phyloP scores from a whole-genome alignment of 1,284 basidiomycete genomes.

The Vanrija humicola region DNA sequence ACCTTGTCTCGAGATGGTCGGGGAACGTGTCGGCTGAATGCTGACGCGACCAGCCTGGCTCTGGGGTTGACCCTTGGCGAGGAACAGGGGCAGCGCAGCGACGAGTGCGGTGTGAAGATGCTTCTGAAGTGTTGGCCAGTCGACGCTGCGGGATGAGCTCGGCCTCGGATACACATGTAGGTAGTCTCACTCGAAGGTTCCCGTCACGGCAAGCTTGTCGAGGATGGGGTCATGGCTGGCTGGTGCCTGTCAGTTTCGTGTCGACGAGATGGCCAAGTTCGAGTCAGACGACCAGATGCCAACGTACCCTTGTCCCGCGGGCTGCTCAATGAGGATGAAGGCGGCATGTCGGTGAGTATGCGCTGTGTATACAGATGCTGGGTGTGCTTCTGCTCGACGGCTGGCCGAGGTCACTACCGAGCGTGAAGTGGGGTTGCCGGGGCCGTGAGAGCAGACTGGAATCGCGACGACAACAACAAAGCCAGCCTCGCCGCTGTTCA shows the following conservation, averaged over 20 bases:
- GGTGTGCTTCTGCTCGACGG: too few relatives aligned
- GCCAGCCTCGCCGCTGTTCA: too few relatives aligned
- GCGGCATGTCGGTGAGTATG: too few relatives aligned
- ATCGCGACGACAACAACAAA: too few relatives aligned
- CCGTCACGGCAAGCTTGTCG: constrained; percentile 64
- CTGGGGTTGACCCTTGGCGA: constrained; percentile 9
- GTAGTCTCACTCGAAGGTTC: constrained; percentile 60
- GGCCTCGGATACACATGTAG: constrained; percentile 7
- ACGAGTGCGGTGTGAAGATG: constrained; percentile 20
- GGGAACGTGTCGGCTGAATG: constrained; percentile 1
- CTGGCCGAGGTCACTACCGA: too few relatives aligned
- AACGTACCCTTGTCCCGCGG: too few relatives aligned
- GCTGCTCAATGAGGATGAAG: too few relatives aligned
- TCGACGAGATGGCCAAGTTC: constrained; percentile 11
- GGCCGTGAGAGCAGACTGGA: too few relatives aligned
- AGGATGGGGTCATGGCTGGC: constrained; percentile 57
- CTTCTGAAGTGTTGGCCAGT: constrained; percentile 69
- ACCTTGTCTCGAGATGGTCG: neutral
- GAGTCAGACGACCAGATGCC: too few relatives aligned
- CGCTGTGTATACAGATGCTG: too few relatives aligned
- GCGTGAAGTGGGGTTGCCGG: too few relatives aligned
- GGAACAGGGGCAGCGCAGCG: constrained; percentile 24
- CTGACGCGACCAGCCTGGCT: neutral
- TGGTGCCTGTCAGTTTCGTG: neutral
- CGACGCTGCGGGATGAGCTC: constrained; percentile 53